Conservation (phyloP, 2,329 filamentous ascomycete species). For the Claviceps humidiphila region DNA sequence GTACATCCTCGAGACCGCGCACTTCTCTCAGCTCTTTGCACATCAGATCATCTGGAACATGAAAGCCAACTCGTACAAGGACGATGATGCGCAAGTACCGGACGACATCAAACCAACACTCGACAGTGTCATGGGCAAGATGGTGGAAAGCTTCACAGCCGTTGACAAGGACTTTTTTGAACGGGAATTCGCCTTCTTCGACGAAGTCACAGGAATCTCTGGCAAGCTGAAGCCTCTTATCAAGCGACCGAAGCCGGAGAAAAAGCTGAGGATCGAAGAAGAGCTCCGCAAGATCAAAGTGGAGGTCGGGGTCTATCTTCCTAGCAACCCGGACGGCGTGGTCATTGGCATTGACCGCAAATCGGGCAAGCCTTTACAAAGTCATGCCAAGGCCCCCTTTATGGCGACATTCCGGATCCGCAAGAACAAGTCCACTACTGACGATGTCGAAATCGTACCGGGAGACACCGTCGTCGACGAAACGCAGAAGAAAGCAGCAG, state of each 20-base stretch:
- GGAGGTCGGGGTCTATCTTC: conserved; percentile 91
- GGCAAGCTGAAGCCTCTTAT: conserved; percentile 92
- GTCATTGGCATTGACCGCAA: conserved; percentile 97
- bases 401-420: conserved; percentile 98
- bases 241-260: conserved; percentile 83
- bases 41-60: conserved; percentile 99
- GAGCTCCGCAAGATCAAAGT: conserved; percentile 95
- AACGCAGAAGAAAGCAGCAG: conserved; percentile 10
- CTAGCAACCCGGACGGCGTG: conserved; percentile 90
- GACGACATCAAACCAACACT: conserved; percentile 88
- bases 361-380: conserved; percentile 92
- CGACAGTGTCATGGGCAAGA: conserved; percentile 74
- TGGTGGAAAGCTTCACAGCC: conserved; percentile 68
- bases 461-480: conserved; percentile 33
- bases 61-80: conserved; percentile 97
- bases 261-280: conserved; percentile 98
- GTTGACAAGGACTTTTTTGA: conserved; percentile 81
- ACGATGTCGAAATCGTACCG: neutral
- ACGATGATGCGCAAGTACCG: conserved; percentile 80
- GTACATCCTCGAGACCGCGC: conserved; percentile 92
- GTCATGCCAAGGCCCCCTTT: conserved; percentile 94
- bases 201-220: conserved; percentile 88
- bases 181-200: conserved; percentile 94
- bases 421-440: conserved; percentile 46
- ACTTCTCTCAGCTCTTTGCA: conserved; percentile 94